Evolutionary conservation across 768 basidiomycete species (phyloP).

Genomic region (Hypholoma fasciculare): DNA sequence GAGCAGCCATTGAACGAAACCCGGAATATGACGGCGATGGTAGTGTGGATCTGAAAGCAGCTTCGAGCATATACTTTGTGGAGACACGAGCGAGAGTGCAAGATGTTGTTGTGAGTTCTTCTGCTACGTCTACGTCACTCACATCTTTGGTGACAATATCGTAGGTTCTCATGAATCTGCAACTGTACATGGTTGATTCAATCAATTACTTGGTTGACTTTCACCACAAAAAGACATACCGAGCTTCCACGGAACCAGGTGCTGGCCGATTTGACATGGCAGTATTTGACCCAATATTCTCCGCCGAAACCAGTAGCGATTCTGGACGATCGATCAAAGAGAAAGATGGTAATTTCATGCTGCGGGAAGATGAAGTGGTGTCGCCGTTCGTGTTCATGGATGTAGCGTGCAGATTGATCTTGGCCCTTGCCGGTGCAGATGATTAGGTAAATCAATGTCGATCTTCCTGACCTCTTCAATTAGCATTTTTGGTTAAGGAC

Average conservation of each 20-base stretch:
- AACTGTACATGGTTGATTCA: constrained; percentile 94
- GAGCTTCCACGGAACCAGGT: constrained; percentile 63
- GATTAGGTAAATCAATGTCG: constrained; percentile 15
- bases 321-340: constrained; percentile 53
- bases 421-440: constrained; percentile 81
- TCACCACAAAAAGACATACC: constrained; percentile 94
- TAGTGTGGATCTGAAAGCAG: constrained; percentile 64
- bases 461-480: background rate
- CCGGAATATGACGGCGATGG: constrained; percentile 60
- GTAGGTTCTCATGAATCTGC: constrained; percentile 95
- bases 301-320: constrained; percentile 51
- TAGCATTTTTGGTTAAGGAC: background rate
- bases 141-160: constrained; percentile 1
- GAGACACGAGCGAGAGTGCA: constrained; percentile 90
- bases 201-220: constrained; percentile 98
- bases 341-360: constrained; percentile 35
- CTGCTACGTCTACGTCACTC: constrained; percentile 3
- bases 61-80: constrained; percentile 86
- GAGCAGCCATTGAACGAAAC: constrained; percentile 58
- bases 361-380: constrained; percentile 63
- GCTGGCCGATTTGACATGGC: constrained; percentile 75
- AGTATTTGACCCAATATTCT: constrained; percentile 43
- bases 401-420: constrained; percentile 88
- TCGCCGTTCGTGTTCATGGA: constrained; percentile 97
- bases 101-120: constrained; percentile 80